Percentiles rank a stretch among this genome's conserved stretches.
Evolutionary conservation across 2,329 filamentous ascomycete species (phyloP).

Genomic region (Botrytis sinoallii): DNA sequence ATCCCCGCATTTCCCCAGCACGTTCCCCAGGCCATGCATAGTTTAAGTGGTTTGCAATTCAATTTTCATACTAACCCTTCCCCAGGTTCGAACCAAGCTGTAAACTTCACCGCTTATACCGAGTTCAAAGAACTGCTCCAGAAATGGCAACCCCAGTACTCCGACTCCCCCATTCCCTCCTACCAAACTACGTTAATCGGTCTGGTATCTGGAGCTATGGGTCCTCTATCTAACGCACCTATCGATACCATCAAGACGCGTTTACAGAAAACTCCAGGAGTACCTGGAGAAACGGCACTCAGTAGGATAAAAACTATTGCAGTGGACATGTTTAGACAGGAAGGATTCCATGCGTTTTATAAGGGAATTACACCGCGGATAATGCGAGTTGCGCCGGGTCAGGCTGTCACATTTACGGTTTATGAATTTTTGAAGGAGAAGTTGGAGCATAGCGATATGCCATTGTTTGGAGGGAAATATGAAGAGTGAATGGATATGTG

Average conservation of each 20-base stretch:
- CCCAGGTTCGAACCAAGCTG: constrained; percentile 74
- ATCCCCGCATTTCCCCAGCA: not conserved
- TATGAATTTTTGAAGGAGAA: constrained; percentile 75
- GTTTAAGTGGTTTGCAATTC: not conserved
- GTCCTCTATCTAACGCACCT: constrained; percentile 91
- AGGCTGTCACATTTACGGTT: constrained; percentile 74
- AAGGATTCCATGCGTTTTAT: constrained; percentile 93
- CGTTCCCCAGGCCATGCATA: not conserved
- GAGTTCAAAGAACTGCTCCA: constrained; percentile 83
- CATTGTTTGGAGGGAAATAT: constrained; percentile 60
- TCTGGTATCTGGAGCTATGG: constrained; percentile 89
- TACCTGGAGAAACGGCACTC: constrained; percentile 76
- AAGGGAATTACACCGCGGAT: constrained; percentile 98
- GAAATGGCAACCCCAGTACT: constrained; percentile 66
- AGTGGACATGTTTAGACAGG: constrained; percentile 85
- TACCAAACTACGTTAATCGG: constrained; percentile 89
- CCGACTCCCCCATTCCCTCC: constrained; percentile 64
- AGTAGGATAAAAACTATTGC: constrained; percentile 76
- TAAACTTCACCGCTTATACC: constrained; percentile 97
- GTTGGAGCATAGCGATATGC: constrained; percentile 60
- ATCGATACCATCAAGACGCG: constrained; percentile 99
- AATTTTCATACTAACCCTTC: not conserved
- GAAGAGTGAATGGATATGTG: constrained; percentile 53
- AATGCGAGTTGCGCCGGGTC: constrained; percentile 94
- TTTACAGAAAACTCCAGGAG: constrained; percentile 83